Evolutionary conservation across 2,329 filamentous ascomycete species (phyloP).

Genomic region (Teratosphaeria pseudoeucalypti): DNA sequence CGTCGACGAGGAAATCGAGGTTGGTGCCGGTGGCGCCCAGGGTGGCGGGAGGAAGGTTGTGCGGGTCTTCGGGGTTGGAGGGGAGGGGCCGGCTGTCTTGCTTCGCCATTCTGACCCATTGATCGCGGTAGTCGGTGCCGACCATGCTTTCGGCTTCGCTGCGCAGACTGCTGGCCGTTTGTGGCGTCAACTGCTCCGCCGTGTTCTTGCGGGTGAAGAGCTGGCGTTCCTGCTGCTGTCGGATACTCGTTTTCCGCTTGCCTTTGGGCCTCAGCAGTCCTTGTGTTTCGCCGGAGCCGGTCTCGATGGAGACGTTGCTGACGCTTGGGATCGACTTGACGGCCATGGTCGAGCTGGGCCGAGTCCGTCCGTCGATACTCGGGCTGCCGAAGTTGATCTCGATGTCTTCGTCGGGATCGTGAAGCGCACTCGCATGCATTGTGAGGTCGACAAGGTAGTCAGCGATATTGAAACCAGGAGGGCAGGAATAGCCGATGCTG

Average conservation of each 20-base stretch:
- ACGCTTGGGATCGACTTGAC: constrained; percentile 85
- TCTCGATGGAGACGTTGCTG: constrained; percentile 56
- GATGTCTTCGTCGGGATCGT: constrained; percentile 45
- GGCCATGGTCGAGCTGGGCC: constrained; percentile 75
- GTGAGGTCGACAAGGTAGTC: constrained; percentile 96
- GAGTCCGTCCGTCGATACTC: constrained; percentile 50
- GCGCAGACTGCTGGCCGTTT: constrained; percentile 37
- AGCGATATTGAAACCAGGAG: constrained; percentile 95
- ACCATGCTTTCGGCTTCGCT: constrained; percentile 44
- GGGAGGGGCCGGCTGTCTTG: constrained; percentile 37
- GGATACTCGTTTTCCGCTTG: constrained; percentile 70
- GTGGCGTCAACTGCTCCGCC: constrained; percentile 29
- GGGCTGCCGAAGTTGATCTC: constrained; percentile 42
- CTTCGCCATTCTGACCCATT: constrained; percentile 53
- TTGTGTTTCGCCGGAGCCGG: constrained; percentile 32
- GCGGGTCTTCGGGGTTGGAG: constrained; percentile 44
- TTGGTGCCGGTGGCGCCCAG: constrained; percentile 56
- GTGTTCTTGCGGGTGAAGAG: constrained; percentile 76
- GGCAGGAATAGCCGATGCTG: constrained; percentile 80
- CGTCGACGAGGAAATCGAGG: constrained; percentile 67
- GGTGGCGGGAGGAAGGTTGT: constrained; percentile 21
- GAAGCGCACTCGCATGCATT: constrained; percentile 72
- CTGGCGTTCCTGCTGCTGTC: constrained; percentile 76
- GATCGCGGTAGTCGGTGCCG: constrained; percentile 33
- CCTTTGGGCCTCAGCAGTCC: constrained; percentile 51